Evolutionary conservation across 257 asterid genomes (phyloP).

Genomic region (Ocimum tenuiflorum): DNA sequence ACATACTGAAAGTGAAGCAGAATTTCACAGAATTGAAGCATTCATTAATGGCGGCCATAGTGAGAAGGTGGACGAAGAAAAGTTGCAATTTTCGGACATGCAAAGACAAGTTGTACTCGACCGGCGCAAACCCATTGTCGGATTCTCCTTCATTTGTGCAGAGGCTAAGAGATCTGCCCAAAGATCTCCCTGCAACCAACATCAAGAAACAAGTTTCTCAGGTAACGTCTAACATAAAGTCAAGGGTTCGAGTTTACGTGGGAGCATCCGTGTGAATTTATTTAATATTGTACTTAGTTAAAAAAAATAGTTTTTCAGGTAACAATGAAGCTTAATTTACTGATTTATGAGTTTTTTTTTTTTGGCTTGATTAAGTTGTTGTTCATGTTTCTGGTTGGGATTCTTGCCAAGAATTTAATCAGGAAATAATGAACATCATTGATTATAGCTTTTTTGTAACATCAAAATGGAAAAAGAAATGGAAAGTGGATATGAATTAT

Average conservation of each 20-base stretch:
- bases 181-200: conserved; percentile 66
- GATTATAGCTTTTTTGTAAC: neutral
- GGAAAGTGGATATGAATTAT: neutral
- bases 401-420: no score
- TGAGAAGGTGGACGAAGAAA: conserved; percentile 35
- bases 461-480: neutral
- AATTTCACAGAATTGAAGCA: neutral
- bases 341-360: neutral
- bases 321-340: no score
- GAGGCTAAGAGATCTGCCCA: conserved; percentile 71
- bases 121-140: conserved; percentile 25
- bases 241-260: no score
- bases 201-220: conserved; percentile 74
- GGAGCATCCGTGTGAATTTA: no score
- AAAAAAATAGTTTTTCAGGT: no score
- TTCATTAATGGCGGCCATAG: conserved; percentile 48
- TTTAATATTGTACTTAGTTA: no score
- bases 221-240: no score
- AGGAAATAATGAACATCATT: no score
- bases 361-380: neutral
- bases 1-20: no score
- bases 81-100: conserved; percentile 17
- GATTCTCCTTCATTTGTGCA: conserved; percentile 56
- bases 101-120: conserved; percentile 19
- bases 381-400: neutral